These are phyloP conservation scores for Platismatia glauca DNA, from an alignment of 495 filamentous ascomycete genomes.

Conservation along the genomic window DNA sequence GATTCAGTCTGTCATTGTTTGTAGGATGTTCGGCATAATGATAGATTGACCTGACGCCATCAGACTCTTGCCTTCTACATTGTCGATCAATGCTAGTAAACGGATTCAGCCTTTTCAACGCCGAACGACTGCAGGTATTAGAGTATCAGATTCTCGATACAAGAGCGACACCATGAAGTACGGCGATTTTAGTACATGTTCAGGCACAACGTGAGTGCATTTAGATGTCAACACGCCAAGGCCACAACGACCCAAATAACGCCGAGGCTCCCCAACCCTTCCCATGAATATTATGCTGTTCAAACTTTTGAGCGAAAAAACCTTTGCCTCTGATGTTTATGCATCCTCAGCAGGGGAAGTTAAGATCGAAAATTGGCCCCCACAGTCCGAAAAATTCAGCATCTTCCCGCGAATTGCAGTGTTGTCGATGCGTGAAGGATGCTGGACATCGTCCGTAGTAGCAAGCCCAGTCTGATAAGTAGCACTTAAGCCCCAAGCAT, in stretches of 20 bases:
- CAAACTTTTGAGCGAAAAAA: background rate
- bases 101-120: background rate
- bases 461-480: conserved; percentile 57
- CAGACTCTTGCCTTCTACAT: background rate
- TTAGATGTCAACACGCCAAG: background rate
- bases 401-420: conserved; percentile 47
- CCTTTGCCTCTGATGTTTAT: background rate
- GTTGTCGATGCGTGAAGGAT: conserved; percentile 51
- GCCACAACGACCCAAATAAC: background rate
- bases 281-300: background rate
- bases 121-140: background rate
- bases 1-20: background rate
- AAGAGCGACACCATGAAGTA: background rate
- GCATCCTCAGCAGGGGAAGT: conserved; percentile 11
- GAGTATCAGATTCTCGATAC: background rate
- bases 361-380: conserved; percentile 51
- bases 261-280: background rate
- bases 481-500: conserved; percentile 54
- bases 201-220: background rate
- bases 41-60: background rate
- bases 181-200: background rate
- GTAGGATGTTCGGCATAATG: too few species aligned
- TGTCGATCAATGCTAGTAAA: background rate
- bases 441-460: conserved; percentile 45
- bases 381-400: conserved; percentile 50